These are phyloP conservation scores for Pythium coloratum DNA, from an alignment of 352 stramenopile genomes.

Conservation along the genomic window DNA sequence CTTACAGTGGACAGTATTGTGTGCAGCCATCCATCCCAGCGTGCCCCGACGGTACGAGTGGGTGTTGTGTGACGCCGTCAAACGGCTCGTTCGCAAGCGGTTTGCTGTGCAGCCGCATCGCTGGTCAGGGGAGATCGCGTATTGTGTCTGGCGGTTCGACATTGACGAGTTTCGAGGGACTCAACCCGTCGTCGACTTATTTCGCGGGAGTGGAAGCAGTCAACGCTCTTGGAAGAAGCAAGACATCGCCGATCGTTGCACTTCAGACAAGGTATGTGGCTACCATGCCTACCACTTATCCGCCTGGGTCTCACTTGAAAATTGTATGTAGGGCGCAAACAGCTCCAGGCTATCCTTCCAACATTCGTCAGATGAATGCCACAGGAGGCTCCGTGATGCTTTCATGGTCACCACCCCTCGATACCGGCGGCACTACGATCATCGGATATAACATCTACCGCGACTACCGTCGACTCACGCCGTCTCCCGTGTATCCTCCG, in stretches of 20 bases:
- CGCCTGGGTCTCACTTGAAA: too few relatives aligned
- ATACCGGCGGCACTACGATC: constrained; percentile 32
- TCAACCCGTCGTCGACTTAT: constrained; percentile 54
- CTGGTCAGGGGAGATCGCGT: constrained; percentile 9
- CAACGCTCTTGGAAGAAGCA: constrained; percentile 40
- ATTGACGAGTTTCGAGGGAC: constrained; percentile 34
- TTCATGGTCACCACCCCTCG: constrained; percentile 42
- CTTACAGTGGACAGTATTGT: constrained; percentile 20
- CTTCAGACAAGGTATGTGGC: constrained; percentile 40
- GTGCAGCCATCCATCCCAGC: constrained; percentile 10
- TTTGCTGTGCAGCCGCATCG: constrained; percentile 31
- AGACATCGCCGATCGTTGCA: constrained; percentile 29
- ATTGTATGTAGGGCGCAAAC: constrained; percentile 33
- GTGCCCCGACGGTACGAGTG: constrained; percentile 40
- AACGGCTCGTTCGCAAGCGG: constrained; percentile 22
- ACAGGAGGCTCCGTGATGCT: constrained; percentile 49
- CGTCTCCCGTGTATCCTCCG: constrained; percentile 31
- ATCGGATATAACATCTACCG: constrained; percentile 62
- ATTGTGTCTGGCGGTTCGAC: constrained; percentile 35
- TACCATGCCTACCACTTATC: too few relatives aligned
- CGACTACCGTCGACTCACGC: constrained; percentile 44
- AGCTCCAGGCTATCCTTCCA: constrained; percentile 33
- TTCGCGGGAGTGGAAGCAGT: constrained; percentile 53
- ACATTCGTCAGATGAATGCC: constrained; percentile 27
- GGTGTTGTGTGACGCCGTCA: constrained; percentile 43